Conservation (phyloP, 1,284 basidiomycete species). For the Phaffia rhodozyma region DNA sequence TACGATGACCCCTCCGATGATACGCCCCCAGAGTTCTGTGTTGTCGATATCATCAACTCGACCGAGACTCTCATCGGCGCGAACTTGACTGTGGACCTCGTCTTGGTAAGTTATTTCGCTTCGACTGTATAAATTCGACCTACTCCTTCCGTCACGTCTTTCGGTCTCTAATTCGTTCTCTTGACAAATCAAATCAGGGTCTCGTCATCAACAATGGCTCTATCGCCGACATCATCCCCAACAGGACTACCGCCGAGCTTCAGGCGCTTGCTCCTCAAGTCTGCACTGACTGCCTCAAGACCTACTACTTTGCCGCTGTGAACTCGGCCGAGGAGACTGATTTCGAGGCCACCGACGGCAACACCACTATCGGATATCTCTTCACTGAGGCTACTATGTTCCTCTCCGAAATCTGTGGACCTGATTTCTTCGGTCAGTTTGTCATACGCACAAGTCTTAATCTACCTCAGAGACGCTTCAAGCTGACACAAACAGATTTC, state of each 20-base stretch:
- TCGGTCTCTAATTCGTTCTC: conserved; percentile 28
- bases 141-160: conserved; percentile 11
- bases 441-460: no score
- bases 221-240: background rate
- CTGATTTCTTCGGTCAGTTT: background rate
- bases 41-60: background rate
- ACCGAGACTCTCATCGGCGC: background rate
- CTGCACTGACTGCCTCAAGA: background rate
- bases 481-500: background rate
- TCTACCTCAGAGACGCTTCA: background rate
- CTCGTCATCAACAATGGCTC: background rate
- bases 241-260: background rate
- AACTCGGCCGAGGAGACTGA: conserved; percentile 5
- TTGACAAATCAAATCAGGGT: background rate
- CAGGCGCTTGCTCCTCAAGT: background rate
- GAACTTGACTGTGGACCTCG: background rate
- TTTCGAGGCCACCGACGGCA: conserved; percentile 22
- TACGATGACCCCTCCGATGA: conserved; percentile 21
- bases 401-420: conserved; percentile 22
- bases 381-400: conserved; percentile 26
- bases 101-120: background rate
- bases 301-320: background rate
- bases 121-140: background rate
- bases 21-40: conserved; percentile 3
- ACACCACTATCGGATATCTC: conserved; percentile 28